Conservation (phyloP, 176 grass and related monocot species). For the Alopecurus myosuroides region DNA sequence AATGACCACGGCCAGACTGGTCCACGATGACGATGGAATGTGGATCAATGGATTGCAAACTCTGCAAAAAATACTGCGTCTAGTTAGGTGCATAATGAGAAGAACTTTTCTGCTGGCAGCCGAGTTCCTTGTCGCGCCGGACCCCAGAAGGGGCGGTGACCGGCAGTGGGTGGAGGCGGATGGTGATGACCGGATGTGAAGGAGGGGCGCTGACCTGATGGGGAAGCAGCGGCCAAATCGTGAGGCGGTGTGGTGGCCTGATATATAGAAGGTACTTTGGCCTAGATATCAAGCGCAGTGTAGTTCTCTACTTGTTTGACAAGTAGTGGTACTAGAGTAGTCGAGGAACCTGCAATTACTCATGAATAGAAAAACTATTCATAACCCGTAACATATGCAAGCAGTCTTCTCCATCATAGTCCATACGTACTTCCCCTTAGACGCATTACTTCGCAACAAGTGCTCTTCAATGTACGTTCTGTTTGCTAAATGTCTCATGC, state of each 20-base stretch:
- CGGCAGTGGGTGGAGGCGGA: too few species aligned
- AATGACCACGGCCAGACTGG: background rate
- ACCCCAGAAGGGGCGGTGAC: too few species aligned
- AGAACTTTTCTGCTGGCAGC: too few species aligned
- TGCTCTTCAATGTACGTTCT: constrained; percentile 9
- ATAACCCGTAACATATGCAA: background rate
- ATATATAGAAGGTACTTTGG: background rate
- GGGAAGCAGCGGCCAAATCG: background rate
- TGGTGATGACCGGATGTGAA: too few species aligned
- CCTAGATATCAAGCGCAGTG: background rate
- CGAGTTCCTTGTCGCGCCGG: too few species aligned
- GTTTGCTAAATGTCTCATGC: constrained; percentile 26
- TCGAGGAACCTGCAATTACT: background rate
- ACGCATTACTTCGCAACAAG: background rate
- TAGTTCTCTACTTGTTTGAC: background rate
- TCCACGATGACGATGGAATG: background rate
- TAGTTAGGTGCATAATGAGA: too few species aligned
- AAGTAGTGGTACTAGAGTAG: background rate
- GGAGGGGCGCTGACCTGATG: too few species aligned
- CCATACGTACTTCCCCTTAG: background rate
- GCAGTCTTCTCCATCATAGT: background rate
- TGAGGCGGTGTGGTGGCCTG: background rate
- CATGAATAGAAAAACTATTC: background rate
- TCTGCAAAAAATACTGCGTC: too few species aligned
- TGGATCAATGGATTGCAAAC: too few species aligned